phyloP scores from a whole-genome alignment of 1,284 basidiomycete species.

The Porodaedalea pini region DNA sequence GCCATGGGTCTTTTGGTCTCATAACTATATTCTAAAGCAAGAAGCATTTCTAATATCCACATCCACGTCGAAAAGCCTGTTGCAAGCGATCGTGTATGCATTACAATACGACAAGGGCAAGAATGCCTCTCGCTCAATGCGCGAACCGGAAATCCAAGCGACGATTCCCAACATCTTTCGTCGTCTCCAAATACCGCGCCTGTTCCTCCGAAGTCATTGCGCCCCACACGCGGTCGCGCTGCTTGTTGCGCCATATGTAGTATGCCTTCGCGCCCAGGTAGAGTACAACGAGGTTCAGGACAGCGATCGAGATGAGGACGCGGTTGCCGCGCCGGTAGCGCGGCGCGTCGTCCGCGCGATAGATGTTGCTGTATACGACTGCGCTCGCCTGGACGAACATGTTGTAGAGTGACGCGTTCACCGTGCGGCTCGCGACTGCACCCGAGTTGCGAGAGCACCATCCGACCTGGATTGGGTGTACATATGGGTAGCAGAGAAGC shows the following conservation, averaged over 20 bases:
- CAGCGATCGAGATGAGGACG: slow-evolving; percentile 42
- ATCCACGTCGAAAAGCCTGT: too few relatives aligned
- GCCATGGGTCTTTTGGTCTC: too few relatives aligned
- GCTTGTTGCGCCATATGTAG: slow-evolving; percentile 49
- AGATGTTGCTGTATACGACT: slow-evolving; percentile 43
- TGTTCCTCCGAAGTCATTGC: slow-evolving; percentile 47
- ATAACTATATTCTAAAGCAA: too few relatives aligned
- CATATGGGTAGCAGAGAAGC: slow-evolving; percentile 33
- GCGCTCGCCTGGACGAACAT: slow-evolving; percentile 52
- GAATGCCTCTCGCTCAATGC: slow-evolving; percentile 31
- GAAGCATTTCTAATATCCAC: too few relatives aligned
- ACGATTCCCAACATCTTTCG: slow-evolving; percentile 39
- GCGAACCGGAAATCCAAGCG: slow-evolving; percentile 44
- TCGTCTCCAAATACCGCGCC: slow-evolving; percentile 39
- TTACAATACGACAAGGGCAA: too few relatives aligned
- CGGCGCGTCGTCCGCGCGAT: slow-evolving; percentile 21
- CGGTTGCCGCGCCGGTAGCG: slow-evolving; percentile 49
- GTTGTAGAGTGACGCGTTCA: slow-evolving; percentile 54
- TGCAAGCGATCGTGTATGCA: too few relatives aligned
- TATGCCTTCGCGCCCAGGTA: slow-evolving; percentile 50
- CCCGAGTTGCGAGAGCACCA: slow-evolving; percentile 57
- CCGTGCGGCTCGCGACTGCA: slow-evolving; percentile 50
- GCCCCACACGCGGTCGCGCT: slow-evolving; percentile 47
- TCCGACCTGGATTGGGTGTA: slow-evolving; percentile 42
- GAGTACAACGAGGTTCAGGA: slow-evolving; percentile 43